Conservation (phyloP, 2,329 filamentous ascomycete genomes). For the Aspergillus calidoustus region DNA sequence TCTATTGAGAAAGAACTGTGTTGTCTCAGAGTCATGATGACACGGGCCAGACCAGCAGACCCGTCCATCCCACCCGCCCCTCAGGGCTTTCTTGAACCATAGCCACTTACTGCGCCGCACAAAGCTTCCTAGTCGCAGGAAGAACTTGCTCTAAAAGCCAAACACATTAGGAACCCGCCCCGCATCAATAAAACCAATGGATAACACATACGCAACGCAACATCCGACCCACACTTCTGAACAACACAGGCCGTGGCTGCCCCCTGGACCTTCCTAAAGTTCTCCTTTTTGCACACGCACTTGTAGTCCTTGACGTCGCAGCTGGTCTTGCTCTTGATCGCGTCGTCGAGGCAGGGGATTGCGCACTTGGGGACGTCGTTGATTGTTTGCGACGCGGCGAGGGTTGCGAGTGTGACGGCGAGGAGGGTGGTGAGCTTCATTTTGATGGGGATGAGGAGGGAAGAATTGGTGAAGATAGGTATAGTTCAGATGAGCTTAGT, state of each 20-base stretch:
- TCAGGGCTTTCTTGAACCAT: no score
- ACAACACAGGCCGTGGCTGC: background rate
- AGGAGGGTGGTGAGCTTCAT: constrained; percentile 2
- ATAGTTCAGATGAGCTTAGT: background rate
- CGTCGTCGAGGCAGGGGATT: background rate
- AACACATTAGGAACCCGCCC: no score
- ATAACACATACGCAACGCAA: background rate
- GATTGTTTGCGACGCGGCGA: constrained; percentile 1
- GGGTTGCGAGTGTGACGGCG: background rate
- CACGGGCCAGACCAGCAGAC: no score
- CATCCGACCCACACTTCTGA: background rate
- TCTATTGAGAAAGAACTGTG: no score
- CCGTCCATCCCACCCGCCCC: no score
- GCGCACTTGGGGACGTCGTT: background rate
- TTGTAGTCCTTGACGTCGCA: background rate
- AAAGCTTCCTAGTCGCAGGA: constrained; percentile 1
- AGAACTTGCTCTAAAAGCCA: background rate
- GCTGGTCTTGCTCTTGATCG: background rate
- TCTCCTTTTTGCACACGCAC: background rate
- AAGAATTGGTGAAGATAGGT: no score
- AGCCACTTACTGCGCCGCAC: background rate
- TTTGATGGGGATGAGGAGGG: background rate
- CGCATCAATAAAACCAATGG: no score
- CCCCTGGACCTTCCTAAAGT: background rate
- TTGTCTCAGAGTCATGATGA: no score